Evolutionary conservation across 352 stramenopile genomes (phyloP), one percentile per base, ranked within the genome.

Genomic region (Globisporangium canariense): DNA sequence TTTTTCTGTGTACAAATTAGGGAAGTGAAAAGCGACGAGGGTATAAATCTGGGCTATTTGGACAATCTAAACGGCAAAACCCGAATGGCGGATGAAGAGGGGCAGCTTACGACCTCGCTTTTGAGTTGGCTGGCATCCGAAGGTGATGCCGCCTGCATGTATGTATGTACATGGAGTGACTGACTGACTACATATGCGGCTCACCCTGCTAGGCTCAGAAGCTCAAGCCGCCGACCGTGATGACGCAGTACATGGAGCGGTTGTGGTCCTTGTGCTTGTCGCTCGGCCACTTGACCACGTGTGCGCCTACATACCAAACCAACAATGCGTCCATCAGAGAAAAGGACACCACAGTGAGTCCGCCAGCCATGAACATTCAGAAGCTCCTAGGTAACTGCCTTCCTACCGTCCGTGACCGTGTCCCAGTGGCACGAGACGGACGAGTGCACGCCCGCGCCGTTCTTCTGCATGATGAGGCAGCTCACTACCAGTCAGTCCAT

Each of bases 401-500:
- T 4, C 9, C 11, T 71, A 86, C 93, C 94, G 61, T 98, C 92
- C 20, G 80, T 97, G 66, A 82, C 85, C 0, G 84, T 94, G 66
- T 98, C 92, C 91, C 91, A 97, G 62, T 94, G 93, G 36, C 89
- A 96, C 13, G 88, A 96, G 52, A 97, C 83, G 11, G 86, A 79
- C 9, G 89, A 76, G 64, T 98, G 91, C 11, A 98, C 75, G 18
- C 92, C 92, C 2, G 92, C 91, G 53, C 92, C 92, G 67, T 97
- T 98, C 71, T 97, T 97, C 70, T 98, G 92, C 83, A 98, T 97
- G 70, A 98, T 94, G 8, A 95, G 68, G 58, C 85, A 96, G 60
- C 89, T 97, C 46, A 97, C 88, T 83, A 25, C 7, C 57, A 54
- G 16, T 43, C 36, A 36, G 32, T 36, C 32, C 32, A 8, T 36